Base-by-base conservation (phyloP, 192 early-diverging fungal species). In the Coemansia sp. region DNA sequence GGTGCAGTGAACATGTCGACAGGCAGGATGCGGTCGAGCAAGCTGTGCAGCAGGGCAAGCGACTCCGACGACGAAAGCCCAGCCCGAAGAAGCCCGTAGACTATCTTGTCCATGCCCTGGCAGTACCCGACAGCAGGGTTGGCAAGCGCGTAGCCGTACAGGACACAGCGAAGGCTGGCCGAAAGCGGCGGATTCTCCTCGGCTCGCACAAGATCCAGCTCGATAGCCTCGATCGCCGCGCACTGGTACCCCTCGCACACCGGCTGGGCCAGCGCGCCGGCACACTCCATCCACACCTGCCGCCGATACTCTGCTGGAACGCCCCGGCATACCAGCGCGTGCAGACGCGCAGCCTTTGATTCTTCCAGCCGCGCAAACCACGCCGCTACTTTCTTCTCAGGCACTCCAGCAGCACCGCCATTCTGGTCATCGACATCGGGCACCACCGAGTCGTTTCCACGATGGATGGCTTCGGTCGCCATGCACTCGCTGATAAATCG, bases 51-150 rank as follows among this genome's bases (percentile, higher is more conserved):
- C 57, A 83, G 68, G 58, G 66, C 61, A 24, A 83, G 76, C 7
- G 84, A 65, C 20, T 83, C 82, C 47, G 67, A 64, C 25, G 77
- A 68, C 23, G 63, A 56, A 50, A 82, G 68, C 13, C 83, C 81
- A 4, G 84, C 81, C 20, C 69, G 32, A 5, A 85, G 69, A 10
- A 85, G 60, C 6, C 80, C 83, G 48, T 68, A 68, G 14, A 82
- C 82, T 18, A 85, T 71, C 50, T 78, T 74, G 51, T 85, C 78
- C 84, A 85, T 85, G 51, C 84, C 84, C 64, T 85, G 84, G 53
- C 84, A 85, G 61, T 85, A 85, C 22, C 84, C 84, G 24, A 75
- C 64, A 7, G 53, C 66, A 0, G 84, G 82, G 51, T 75, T 74
- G 14, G 64, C 64, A 16, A 34, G 51, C 18, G 47, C 67, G 28